Base-by-base conservation (phyloP, 2,329 filamentous ascomycete species). In the Fusarium anguioides region DNA sequence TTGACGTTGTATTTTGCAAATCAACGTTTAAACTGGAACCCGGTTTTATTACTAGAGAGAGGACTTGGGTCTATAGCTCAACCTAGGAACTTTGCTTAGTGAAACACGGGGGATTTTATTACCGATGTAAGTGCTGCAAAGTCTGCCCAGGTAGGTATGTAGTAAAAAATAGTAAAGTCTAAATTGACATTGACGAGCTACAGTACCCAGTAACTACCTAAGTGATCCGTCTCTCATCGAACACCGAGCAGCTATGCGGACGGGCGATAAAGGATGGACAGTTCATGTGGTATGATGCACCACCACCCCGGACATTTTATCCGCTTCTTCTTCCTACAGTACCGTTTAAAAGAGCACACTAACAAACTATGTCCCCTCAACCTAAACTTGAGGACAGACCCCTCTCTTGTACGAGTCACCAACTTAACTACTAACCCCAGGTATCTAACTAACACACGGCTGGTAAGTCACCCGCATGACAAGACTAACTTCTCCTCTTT, bases 271-370 rank as follows among this genome's bases (percentile, higher is more conserved):
- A 29, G 27, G 5, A 27, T 27, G n/a, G 11, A 23, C 39, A 47
- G 55, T 46, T 61, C 62, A 44, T 36, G 56, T 63, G 63, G 63
- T 27, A 60, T 48, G 41, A 62, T 35, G 41, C n/a, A n/a, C n/a
- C n/a, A 26, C 24, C 35, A 50, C 35, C 44, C 44, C 35, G 29
- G 21, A 23, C 21, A 17, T 37, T 44, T 20, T 47, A 27, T 36
- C 21, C 24, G 23, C n/a, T n/a, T 48, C 10, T 18, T 61, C 39
- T 52, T 51, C 41, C 35, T 47, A 31, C n/a, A 47, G 46, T 50
- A 39, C 53, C 53, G 47, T 39, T 21, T 39, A 40, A 37, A 36
- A 59, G 23, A 47, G 31, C 21, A 47, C 40, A 46, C 61, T 48
- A 59, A 46, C 17, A 51, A 51, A 46, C 59, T 39, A 48, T 51